These are phyloP conservation scores for Blastobotrys americana DNA, from an alignment of 805 yeast species.

Conservation along the genomic window DNA sequence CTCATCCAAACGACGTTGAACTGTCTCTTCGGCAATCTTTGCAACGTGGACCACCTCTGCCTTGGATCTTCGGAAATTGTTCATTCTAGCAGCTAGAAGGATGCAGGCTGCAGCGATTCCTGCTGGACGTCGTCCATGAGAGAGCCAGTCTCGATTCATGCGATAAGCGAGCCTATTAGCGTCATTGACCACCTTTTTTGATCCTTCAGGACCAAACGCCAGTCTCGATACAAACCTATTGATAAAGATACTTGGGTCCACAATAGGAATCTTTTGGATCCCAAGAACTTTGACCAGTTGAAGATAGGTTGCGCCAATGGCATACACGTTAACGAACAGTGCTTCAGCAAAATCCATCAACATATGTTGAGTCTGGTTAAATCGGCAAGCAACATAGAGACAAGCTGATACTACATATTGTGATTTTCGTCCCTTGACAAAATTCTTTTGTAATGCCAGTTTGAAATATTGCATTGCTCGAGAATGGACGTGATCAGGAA, in stretches of 20 bases:
- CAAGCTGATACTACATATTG: constrained; percentile 95
- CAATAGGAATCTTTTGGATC: constrained; percentile 70
- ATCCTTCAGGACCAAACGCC: constrained; percentile 60
- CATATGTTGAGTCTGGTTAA: constrained; percentile 88
- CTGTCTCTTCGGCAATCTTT: constrained; percentile 88
- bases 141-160: constrained; percentile 94
- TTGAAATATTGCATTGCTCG: constrained; percentile 87
- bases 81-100: constrained; percentile 92
- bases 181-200: constrained; percentile 69
- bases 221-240: constrained; percentile 88
- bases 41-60: constrained; percentile 92
- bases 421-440: constrained; percentile 94
- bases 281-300: constrained; percentile 84
- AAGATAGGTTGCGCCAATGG: constrained; percentile 91
- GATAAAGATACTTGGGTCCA: constrained; percentile 90
- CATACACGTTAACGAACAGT: constrained; percentile 83
- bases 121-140: constrained; percentile 95
- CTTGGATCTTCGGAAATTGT: constrained; percentile 84
- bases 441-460: constrained; percentile 76
- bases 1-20: constrained; percentile 84
- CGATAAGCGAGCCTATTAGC: constrained; percentile 81
- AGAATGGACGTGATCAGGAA: constrained; percentile 79
- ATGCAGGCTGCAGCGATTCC: constrained; percentile 98
- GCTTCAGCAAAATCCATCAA: constrained; percentile 89
- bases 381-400: constrained; percentile 88